Evolutionary conservation across 2,329 filamentous ascomycete species (phyloP), one percentile per base, ranked within the genome.

Genomic region (Talaromyces funiculosus): DNA sequence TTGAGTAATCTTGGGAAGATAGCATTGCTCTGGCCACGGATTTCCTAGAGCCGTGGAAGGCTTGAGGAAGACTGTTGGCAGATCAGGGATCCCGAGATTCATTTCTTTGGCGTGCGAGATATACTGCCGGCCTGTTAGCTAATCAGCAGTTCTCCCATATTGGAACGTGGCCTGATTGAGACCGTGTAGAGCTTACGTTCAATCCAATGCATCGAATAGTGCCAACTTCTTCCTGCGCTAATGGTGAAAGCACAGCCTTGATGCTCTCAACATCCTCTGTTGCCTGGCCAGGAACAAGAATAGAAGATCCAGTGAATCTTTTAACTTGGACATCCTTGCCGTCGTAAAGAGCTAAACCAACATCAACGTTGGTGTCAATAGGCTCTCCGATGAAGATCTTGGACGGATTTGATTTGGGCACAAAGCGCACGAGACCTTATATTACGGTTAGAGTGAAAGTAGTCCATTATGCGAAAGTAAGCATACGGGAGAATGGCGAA

Each of bases 1-100:
- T 63, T 83, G 77, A 0, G 81, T 81, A 65, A 80, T 74, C 67
- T 81, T 82, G 26, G 84, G 83, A 49, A 86, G 77, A 37, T 80
- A 67, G 0, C 79, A 81, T 9, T 80, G 77, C 3, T 77, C 75
- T 2, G 74, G 75, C 67, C 78, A 85, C 2, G 83, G 84, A 67
- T 84, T 81, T 3, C 78, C 78, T 8, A 86, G 75, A 3, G 80
- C 71, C 2, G 81, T 82, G 16, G 75, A 72, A 0, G 84, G 84
- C 69, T 86, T 86, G 73, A 84, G 73, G 73, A 85, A 86, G 33
- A 86, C 71, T 4, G 81, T 82, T 1, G 84, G 84, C 18, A 84
- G 75, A 0, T 76, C 74, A 0, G 84, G 83, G 31, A 85, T 74
- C 4, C 75, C 67, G 66, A 84, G 76, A 51, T 78, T 77, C 64